Evolutionary conservation across 2,329 filamentous ascomycete genomes (phyloP).

Genomic region (Cordyceps pruinosa): DNA sequence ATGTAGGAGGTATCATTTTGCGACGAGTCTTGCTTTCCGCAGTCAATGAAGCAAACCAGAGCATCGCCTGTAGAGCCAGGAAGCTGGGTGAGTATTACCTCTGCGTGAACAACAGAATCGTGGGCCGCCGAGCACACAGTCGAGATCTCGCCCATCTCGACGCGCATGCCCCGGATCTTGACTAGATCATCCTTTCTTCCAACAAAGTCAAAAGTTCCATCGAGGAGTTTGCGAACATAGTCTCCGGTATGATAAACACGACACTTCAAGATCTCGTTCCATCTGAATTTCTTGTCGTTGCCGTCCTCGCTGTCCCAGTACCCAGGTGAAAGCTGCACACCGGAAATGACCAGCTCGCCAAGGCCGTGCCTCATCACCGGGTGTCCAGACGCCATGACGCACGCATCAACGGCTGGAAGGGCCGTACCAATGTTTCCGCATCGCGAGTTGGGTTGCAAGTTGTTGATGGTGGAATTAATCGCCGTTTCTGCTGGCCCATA

Average conservation of each 20-base stretch:
- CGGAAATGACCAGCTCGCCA: neutral
- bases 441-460: neutral
- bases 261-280: neutral
- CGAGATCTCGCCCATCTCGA: constrained; percentile 5
- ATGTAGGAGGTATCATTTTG: neutral
- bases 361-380: neutral
- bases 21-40: neutral
- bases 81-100: neutral
- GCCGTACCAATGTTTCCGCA: neutral
- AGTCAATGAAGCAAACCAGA: constrained; percentile 4
- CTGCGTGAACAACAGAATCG: neutral
- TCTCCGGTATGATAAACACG: constrained; percentile 3
- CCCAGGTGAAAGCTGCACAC: neutral
- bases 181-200: constrained; percentile 1
- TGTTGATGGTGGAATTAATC: constrained; percentile 1
- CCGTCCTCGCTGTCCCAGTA: neutral
- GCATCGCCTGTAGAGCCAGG: neutral
- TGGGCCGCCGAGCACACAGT: neutral
- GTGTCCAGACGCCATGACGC: neutral
- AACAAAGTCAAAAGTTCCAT: constrained; percentile 2
- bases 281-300: constrained; percentile 1
- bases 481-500: neutral
- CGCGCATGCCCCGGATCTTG: constrained; percentile 3
- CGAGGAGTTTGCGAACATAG: neutral
- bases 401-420: neutral